Conservation (phyloP, 177 flowering plant genomes). For the Vitis hybrid region DNA sequence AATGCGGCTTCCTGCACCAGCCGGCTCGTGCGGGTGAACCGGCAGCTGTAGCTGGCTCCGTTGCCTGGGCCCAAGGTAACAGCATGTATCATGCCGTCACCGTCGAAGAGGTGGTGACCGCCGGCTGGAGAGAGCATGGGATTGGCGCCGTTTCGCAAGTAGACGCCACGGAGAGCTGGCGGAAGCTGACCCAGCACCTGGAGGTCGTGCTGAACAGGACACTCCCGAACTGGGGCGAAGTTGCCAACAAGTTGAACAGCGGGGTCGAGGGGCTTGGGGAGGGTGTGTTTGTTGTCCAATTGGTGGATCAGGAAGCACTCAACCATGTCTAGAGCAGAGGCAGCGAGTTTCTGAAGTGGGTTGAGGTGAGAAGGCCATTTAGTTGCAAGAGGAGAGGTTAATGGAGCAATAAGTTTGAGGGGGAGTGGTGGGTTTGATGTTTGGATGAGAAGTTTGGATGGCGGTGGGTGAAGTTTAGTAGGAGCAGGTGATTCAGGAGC, state of each 20-base stretch:
- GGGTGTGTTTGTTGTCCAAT: constrained; percentile 22
- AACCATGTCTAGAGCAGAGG: constrained; percentile 29
- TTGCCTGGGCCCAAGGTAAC: constrained; percentile 24
- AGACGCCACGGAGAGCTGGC: constrained; percentile 35
- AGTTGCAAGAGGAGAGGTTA: neutral
- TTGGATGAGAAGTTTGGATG: no score
- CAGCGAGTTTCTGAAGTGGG: constrained; percentile 34
- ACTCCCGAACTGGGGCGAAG: constrained; percentile 51
- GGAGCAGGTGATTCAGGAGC: no score
- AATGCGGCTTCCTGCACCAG: constrained; percentile 33
- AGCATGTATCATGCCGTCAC: constrained; percentile 66
- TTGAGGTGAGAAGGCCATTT: constrained; percentile 9
- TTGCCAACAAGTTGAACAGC: constrained; percentile 49
- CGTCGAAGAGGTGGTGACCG: constrained; percentile 61
- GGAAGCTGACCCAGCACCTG: constrained; percentile 44
- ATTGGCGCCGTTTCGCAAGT: constrained; percentile 58
- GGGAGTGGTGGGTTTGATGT: no score
- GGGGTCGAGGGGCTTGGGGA: constrained; percentile 42
- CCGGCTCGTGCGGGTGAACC: constrained; percentile 49
- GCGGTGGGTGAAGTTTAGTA: no score
- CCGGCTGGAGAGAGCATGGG: constrained; percentile 39
- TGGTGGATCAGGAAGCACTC: constrained; percentile 23
- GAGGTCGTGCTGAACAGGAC: constrained; percentile 31
- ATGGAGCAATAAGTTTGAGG: neutral
- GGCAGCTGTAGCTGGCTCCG: constrained; percentile 42